Conservation (phyloP, 305 asterid species). For the Fraxinus dipetala region DNA sequence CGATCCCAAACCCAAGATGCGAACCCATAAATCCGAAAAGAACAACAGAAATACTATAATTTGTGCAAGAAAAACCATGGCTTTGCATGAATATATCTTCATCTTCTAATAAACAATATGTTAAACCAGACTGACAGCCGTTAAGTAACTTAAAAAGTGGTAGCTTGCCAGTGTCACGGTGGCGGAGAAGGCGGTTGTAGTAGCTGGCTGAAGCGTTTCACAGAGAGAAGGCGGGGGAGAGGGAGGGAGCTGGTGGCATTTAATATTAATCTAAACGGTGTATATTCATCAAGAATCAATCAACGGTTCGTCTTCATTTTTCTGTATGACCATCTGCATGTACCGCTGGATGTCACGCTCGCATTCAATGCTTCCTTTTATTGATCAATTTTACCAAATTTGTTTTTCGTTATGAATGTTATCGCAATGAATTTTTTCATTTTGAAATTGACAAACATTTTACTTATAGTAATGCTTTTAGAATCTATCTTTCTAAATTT, state of each 20-base stretch:
- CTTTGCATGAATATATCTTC: slow-evolving; percentile 7
- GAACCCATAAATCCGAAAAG: slow-evolving; percentile 22
- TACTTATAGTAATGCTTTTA: neutral
- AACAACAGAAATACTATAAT: slow-evolving; percentile 16
- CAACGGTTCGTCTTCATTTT: neutral
- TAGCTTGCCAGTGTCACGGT: neutral
- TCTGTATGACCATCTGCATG: neutral
- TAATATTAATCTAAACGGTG: neutral
- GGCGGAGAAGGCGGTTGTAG: neutral
- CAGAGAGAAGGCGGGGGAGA: neutral
- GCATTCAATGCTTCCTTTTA: neutral
- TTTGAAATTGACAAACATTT: neutral
- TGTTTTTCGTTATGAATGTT: neutral
- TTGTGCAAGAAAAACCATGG: slow-evolving; percentile 16
- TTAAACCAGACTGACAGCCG: neutral
- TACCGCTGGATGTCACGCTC: neutral
- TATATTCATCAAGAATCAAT: neutral
- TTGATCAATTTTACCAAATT: neutral
- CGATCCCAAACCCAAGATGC: slow-evolving; percentile 41
- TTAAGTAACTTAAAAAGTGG: neutral
- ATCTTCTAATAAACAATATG: neutral
- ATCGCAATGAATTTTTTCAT: no score
- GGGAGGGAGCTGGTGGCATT: neutral
- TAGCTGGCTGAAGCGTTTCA: neutral
- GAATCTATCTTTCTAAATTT: neutral